Conservation (phyloP, 192 early-diverging fungal genomes). For the Borealophlyctis nickersoniae region DNA sequence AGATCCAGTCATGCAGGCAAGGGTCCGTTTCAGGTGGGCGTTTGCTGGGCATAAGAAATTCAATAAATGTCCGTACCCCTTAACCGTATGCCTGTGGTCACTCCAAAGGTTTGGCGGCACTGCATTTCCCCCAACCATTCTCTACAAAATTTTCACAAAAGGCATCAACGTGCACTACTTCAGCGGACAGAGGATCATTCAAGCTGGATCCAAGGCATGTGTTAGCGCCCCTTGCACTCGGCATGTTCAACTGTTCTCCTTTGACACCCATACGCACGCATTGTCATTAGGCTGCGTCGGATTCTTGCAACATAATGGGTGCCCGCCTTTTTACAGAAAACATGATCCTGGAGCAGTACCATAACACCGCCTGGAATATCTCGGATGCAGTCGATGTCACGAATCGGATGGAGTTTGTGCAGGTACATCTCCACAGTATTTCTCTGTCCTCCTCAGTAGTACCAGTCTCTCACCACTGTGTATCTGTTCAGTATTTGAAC, state of each 20-base stretch:
- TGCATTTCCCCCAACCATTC: constrained; percentile 44
- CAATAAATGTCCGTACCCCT: neutral
- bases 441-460: neutral
- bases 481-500: constrained; percentile 37
- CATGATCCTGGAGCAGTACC: constrained; percentile 25
- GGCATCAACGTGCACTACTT: constrained; percentile 51
- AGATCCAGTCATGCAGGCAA: constrained; percentile 41
- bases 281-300: constrained; percentile 44
- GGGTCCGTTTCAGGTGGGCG: constrained; percentile 45
- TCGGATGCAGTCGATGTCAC: constrained; percentile 43
- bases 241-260: neutral
- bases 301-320: constrained; percentile 50
- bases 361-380: constrained; percentile 22
- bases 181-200: constrained; percentile 41
- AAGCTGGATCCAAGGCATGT: constrained; percentile 35
- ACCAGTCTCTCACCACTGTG: neutral
- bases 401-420: constrained; percentile 47
- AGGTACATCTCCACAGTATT: constrained; percentile 18
- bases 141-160: constrained; percentile 51
- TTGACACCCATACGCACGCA: neutral
- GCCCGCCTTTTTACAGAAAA: constrained; percentile 36
- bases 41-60: neutral
- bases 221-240: neutral
- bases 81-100: neutral
- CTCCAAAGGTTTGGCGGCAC: constrained; percentile 40